Evolutionary conservation across 306 rosid genomes (phyloP).

Genomic region (Datisca glomerata): DNA sequence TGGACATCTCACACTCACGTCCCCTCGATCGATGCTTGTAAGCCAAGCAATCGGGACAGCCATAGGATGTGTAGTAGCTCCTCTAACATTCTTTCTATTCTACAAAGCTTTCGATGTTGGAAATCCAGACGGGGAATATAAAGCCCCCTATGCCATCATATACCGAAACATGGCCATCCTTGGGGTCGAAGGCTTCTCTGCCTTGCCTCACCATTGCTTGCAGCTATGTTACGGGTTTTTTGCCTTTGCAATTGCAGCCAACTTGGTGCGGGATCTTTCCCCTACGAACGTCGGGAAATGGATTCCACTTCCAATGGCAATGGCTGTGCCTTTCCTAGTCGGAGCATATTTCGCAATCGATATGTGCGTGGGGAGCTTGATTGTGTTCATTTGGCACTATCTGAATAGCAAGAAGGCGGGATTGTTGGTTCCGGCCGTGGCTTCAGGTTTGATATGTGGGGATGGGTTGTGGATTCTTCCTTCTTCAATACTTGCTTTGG

Average conservation of each 20-base stretch:
- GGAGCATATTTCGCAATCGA: conserved; percentile 94
- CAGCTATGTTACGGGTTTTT: conserved; percentile 80
- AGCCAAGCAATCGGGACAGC: conserved; percentile 94
- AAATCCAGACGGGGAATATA: conserved; percentile 70
- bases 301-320: conserved; percentile 95
- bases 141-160: conserved; percentile 92
- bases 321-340: conserved; percentile 95
- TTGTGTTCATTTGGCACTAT: conserved; percentile 65
- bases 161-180: conserved; percentile 97
- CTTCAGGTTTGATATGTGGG: conserved; percentile 97
- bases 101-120: conserved; percentile 92
- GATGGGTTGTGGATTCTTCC: conserved; percentile 98
- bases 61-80: conserved; percentile 86
- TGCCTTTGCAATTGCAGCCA: conserved; percentile 57
- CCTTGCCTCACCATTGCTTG: conserved; percentile 79
- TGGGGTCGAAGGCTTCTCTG: conserved; percentile 84
- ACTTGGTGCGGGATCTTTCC: conserved; percentile 56
- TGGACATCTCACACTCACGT: conserved; percentile 83
- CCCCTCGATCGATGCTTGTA: conserved; percentile 86
- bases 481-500: conserved; percentile 78
- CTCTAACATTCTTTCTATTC: conserved; percentile 75
- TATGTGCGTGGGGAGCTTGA: conserved; percentile 84
- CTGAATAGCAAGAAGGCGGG: conserved; percentile 35
- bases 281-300: conserved; percentile 47
- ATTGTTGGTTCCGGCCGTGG: conserved; percentile 85